Conservation (phyloP, 129 eudicot species). For the Escallonia rubra region DNA sequence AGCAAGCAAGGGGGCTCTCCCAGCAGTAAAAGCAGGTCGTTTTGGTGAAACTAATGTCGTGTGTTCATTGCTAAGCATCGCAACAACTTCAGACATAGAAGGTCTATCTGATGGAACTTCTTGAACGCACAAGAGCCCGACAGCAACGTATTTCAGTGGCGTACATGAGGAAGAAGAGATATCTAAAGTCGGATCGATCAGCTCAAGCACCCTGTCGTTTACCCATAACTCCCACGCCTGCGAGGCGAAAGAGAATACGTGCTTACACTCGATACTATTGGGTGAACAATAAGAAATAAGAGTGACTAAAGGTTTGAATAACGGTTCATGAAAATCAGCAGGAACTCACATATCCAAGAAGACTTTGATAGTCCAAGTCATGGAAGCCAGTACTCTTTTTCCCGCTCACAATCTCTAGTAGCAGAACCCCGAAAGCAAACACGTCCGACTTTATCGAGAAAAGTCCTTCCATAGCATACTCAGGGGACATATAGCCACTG, state of each 20-base stretch:
- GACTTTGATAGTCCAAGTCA: slow-evolving; percentile 1
- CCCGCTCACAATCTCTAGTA: slow-evolving; percentile 27
- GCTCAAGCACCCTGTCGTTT: slow-evolving; percentile 9
- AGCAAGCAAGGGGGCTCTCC: not conserved
- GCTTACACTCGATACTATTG: no score
- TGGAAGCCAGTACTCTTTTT: slow-evolving; percentile 16
- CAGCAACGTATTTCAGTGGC: slow-evolving; percentile 11
- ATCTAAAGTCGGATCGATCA: not conserved
- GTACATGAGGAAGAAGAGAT: not conserved
- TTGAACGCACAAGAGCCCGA: slow-evolving; percentile 20
- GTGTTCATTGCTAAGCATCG: slow-evolving; percentile 15
- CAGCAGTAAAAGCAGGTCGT: slow-evolving; percentile 7
- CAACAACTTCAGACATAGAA: slow-evolving; percentile 9
- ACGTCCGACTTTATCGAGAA: slow-evolving; percentile 22
- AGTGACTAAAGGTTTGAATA: no score
- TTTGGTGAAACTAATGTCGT: slow-evolving; percentile 5
- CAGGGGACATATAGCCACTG: slow-evolving; percentile 24
- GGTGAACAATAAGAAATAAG: no score
- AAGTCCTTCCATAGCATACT: slow-evolving; percentile 23
- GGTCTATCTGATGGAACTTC: slow-evolving; percentile 19
- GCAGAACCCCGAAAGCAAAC: slow-evolving; percentile 21
- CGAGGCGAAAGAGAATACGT: not conserved
- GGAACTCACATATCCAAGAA: slow-evolving; percentile 15
- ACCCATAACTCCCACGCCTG: slow-evolving; percentile 19
- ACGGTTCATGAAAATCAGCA: not conserved